These are phyloP conservation scores for Leccinum disarticulatum DNA, from an alignment of 768 basidiomycete genomes.

Conservation along the genomic window DNA sequence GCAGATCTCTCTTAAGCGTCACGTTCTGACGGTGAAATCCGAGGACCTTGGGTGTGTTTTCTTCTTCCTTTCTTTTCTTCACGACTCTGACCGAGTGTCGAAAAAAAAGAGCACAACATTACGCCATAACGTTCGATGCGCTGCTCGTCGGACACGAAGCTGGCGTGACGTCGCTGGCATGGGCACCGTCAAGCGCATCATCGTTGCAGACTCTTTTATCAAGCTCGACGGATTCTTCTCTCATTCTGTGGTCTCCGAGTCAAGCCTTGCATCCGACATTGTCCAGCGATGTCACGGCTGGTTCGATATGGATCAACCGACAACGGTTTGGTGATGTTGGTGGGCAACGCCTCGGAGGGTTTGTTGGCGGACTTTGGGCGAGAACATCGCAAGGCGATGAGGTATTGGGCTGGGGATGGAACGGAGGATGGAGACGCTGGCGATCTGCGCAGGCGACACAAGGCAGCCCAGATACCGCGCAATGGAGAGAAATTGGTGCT, in stretches of 20 bases:
- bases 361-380: conserved; percentile 89
- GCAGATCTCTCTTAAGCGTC: conserved; percentile 87
- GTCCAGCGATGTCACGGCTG: conserved; percentile 39
- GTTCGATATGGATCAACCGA: conserved; percentile 83
- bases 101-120: conserved; percentile 47
- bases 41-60: conserved; percentile 23
- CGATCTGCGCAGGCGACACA: conserved; percentile 33
- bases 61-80: conserved; percentile 24
- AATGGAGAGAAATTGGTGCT: conserved; percentile 78
- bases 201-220: conserved; percentile 67
- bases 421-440: conserved; percentile 94
- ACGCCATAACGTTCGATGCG: conserved; percentile 88
- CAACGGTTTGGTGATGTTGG: conserved; percentile 95
- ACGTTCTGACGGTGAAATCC: conserved; percentile 68
- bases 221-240: conserved; percentile 90
- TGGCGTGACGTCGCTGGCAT: conserved; percentile 84
- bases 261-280: conserved; percentile 37
- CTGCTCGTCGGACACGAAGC: conserved; percentile 96
- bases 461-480: conserved; percentile 34
- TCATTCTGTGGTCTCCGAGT: conserved; percentile 93
- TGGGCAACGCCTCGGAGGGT: conserved; percentile 87
- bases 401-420: conserved; percentile 89
- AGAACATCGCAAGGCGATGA: conserved; percentile 46
- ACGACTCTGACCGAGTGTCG: neutral
- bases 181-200: conserved; percentile 52